Percentiles rank a stretch among this genome's conserved stretches.
Conservation (phyloP, 1,139 yeast species). For the Geotrichum histeridarum region DNA sequence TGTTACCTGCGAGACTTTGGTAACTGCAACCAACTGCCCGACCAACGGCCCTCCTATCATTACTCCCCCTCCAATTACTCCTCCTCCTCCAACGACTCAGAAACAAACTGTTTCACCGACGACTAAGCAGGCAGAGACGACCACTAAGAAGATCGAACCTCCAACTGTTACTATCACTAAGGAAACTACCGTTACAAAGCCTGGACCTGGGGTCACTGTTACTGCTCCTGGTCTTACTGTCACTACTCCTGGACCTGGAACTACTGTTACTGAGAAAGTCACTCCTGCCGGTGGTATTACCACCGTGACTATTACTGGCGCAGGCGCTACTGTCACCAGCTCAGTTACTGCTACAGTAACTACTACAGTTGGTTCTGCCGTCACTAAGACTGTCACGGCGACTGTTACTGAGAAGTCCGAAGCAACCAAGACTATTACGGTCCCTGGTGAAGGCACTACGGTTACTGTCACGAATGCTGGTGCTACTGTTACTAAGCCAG, state of each 20-base stretch:
- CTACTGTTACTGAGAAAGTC: not conserved
- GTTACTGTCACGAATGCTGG: conserved; percentile 16
- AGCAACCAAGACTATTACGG: conserved; percentile 3
- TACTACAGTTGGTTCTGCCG: conserved; percentile 9
- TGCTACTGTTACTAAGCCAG: conserved; percentile 19
- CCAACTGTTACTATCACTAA: conserved; percentile 4
- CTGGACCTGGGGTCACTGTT: not conserved
- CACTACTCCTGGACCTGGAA: conserved; percentile 9
- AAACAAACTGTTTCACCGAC: not conserved
- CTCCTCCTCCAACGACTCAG: not conserved
- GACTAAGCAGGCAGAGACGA: conserved; percentile 2
- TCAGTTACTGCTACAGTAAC: conserved; percentile 15
- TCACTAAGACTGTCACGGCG: not conserved
- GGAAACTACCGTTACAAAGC: not conserved
- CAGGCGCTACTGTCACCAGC: conserved; percentile 13
- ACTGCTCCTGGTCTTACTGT: conserved; percentile 3
- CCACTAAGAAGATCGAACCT: not conserved
- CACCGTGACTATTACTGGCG: conserved; percentile 15
- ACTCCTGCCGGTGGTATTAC: conserved; percentile 1
- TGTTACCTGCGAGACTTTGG: conserved; percentile 13
- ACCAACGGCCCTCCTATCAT: not conserved
- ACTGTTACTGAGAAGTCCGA: conserved; percentile 11
- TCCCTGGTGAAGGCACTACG: conserved; percentile 8
- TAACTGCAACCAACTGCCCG: conserved; percentile 14
- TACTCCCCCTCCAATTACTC: not conserved